Conservation (phyloP, 805 yeast species). For the baker's yeast (Saccharomyces cerevisiae) region DNA sequence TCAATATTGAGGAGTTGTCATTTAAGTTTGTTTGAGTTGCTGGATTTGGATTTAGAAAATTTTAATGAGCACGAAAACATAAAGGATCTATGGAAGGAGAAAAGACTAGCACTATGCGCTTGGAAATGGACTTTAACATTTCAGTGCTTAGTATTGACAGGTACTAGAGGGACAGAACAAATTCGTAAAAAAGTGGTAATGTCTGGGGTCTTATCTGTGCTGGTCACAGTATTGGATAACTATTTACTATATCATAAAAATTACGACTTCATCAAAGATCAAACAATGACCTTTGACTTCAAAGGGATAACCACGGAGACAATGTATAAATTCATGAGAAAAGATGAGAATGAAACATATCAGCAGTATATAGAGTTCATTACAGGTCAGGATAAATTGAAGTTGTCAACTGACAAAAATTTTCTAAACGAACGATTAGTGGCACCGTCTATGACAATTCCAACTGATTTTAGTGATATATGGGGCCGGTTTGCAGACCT, state of each 20-base stretch:
- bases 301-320: slow-evolving; percentile 11
- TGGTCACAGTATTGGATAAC: slow-evolving; percentile 88
- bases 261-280: slow-evolving; percentile 23
- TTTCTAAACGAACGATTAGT: slow-evolving; percentile 9
- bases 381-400: slow-evolving; percentile 13
- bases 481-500: slow-evolving; percentile 12
- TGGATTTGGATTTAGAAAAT: slow-evolving; percentile 14
- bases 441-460: slow-evolving; percentile 10
- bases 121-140: slow-evolving; percentile 97
- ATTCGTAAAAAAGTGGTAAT: slow-evolving; percentile 80
- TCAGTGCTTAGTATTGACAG: slow-evolving; percentile 84
- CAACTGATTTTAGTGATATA: slow-evolving; percentile 20
- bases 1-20: slow-evolving; percentile 79
- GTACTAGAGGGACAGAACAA: slow-evolving; percentile 85
- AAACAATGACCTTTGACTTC: slow-evolving; percentile 13
- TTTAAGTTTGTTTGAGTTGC: slow-evolving; percentile 19
- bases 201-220: slow-evolving; percentile 84
- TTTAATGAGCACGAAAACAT: slow-evolving; percentile 11
- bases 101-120: slow-evolving; percentile 50
- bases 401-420: slow-evolving; percentile 8
- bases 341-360: slow-evolving; percentile 13
- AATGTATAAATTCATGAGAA: slow-evolving; percentile 12
- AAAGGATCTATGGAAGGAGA: slow-evolving; percentile 28
- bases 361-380: slow-evolving; percentile 14
- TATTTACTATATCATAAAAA: slow-evolving; percentile 42